Evolutionary conservation across 116 monocot genomes (phyloP), one percentile per base, ranked within the genome.

Genomic region (Trichopus zeylanicus): DNA sequence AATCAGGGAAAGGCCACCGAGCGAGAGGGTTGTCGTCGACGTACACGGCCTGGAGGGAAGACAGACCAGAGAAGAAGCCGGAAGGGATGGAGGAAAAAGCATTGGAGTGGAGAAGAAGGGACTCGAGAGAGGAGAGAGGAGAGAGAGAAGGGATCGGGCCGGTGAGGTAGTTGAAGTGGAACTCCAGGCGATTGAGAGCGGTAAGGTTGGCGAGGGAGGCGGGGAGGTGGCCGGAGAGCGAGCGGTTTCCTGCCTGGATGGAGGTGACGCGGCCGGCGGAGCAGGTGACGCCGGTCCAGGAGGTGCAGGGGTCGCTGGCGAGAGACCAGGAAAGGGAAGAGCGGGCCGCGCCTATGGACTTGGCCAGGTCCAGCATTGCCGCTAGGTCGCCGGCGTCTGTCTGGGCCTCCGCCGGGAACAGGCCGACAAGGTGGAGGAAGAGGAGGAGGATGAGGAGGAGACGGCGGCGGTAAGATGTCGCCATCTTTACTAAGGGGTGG

Each of bases 11-110:
- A 22, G 37, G 15, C 95, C 95, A 95, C 5, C 81, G 54, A 0
- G 52, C 22, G 55, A 95, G 79, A 5, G 95, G 86, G 72, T 95
- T 95, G 59, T 76, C 3, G 55, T 95, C 89, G 38, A 95, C 71
- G 51, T 55, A 81, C 23, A 75, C 84, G 16, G 81, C 26, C 29
- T 57, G 62, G 7, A 95, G 59, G 37, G 73, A 73, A 48, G 78
- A 60, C 26, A 89, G 75, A 8, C 81, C 86, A 32, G 70, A 33
- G 84, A 95, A 89, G 76, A 89, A 73, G 48, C 51, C 51, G 32
- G 54, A 9, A 26, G 87, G 79, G 51, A 87, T 54, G 59, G 75
- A 74, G 53, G 72, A 42, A 73, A 88, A 83, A 26, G n/a, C 20
- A 74, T 88, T 88, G 51, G 61, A 10, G 69, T 83, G 76, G 42